Percentiles rank a stretch among this genome's conserved stretches.
phyloP scores from a whole-genome alignment of 2,329 filamentous ascomycete genomes.

The Bipolaris sorokiniana region DNA sequence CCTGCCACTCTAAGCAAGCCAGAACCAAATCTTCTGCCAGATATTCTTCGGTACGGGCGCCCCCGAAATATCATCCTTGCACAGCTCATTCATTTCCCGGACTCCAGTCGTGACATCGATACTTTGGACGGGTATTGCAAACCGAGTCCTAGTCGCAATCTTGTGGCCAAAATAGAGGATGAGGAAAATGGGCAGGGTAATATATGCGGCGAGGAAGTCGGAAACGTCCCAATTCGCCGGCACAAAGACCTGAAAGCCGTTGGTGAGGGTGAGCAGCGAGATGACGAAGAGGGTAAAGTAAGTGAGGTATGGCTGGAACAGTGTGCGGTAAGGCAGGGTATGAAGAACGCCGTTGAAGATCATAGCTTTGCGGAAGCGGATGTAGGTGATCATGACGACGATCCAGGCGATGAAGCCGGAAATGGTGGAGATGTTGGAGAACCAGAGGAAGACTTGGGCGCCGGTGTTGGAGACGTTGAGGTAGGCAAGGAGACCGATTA shows the following conservation, averaged over 20 bases:
- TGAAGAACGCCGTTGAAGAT: constrained; percentile 63
- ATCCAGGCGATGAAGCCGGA: constrained; percentile 63
- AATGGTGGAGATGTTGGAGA: constrained; percentile 70
- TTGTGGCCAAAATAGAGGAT: constrained; percentile 46
- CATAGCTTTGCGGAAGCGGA: constrained; percentile 61
- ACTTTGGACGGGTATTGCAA: constrained; percentile 35
- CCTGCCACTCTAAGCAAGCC: constrained; percentile 38
- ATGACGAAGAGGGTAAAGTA: constrained; percentile 63
- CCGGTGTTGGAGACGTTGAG: constrained; percentile 57
- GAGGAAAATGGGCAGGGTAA: constrained; percentile 51
- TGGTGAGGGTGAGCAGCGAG: constrained; percentile 41
- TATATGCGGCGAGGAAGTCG: constrained; percentile 61
- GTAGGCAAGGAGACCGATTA: constrained; percentile 56
- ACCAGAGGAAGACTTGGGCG: constrained; percentile 67
- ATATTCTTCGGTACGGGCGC: constrained; percentile 45
- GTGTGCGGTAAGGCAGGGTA: constrained; percentile 57
- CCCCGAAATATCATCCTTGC: constrained; percentile 36
- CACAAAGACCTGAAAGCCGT: constrained; percentile 61
- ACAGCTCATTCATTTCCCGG: constrained; percentile 47
- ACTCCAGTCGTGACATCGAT: constrained; percentile 46
- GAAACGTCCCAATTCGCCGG: constrained; percentile 51
- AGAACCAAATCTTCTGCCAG: constrained; percentile 44
- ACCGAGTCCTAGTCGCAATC: constrained; percentile 36
- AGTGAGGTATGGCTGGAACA: constrained; percentile 61
- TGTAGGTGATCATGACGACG: constrained; percentile 62